Base-by-base conservation (phyloP, 1,284 basidiomycete species). In the Paramarasmius palmivorus region DNA sequence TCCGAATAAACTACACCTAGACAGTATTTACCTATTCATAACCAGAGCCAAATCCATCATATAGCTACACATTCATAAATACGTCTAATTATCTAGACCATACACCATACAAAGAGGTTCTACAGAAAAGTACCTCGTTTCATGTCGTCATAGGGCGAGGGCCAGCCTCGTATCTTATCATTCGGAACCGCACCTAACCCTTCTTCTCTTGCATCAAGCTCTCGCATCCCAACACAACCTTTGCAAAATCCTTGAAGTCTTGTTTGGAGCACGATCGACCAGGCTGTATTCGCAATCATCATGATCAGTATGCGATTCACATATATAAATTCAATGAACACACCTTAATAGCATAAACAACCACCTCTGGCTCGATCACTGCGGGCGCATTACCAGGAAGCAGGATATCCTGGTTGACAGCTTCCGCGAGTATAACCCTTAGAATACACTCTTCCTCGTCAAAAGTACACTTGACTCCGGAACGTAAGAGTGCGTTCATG, bases 401-500 rank as follows among this genome's bases (percentile, higher is more conserved):
- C 35, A 54, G 56, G n/a, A n/a, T n/a, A 29, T 53, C 55, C 45
- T 57, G 58, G 35, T 68, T 66, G 36, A 71, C 56, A 15, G 69
- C 63, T 63, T 86, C 83, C 60, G 79, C 81, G 52, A 81, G 61
- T n/a, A 80, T 71, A 3, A 87, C 63, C 20, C 83, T 79, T 39
- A 86, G 66, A 9, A 79, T 72, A 50, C 73, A 73, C 56, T 86
- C 83, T 40, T 77, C 73, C 25, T 71, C 66, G 56, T 85, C 81
- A 61, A 75, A 85, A 19, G 78, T 73, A 57, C 81, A 84, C 25
- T 81, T 76, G 35, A 86, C 73, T 4, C 76, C 65, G 6, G 80
- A 71, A 34, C 71, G 68, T 47, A 87, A 62, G 17, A 77, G 76
- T 34, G 83, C 71, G 62, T 86, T 86, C 82, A 87, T 83, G 1